Evolutionary conservation across 768 basidiomycete species (phyloP), one percentile per base, ranked within the genome.

Genomic region (Amanita brunnescens): DNA sequence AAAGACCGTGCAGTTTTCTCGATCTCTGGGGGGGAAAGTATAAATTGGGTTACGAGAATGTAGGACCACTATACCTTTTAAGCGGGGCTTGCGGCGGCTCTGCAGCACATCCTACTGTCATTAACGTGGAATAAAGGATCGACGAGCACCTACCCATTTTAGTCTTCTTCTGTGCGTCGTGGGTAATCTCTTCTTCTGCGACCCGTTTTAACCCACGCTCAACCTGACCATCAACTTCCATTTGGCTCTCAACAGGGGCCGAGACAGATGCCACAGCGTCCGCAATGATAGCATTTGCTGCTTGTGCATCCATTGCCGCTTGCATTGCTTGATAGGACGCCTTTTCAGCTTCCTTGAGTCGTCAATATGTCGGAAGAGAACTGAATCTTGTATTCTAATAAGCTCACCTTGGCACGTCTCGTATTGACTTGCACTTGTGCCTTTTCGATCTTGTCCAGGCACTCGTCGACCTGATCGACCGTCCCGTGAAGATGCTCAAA

Each of bases 1-100:
- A 53, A 98, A 89, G 3, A 98, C 85, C 0, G 92, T 95, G 24
- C 84, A 81, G 58, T 97, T 89, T 70, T 99, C 96, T 41, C 96
- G 91, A 68, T 99, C 96, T 57, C 95, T 94, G 53, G 51, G 39
- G 12, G 12, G 33, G 20, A 45, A 49, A 37, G 26, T 3, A 55
- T 18, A 49, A 48, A 47, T 7, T 45, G 24, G 2, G 30, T 41
- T 12, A 14, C n/a, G 21, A 45, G 49, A 35, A 13, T 18, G 16
- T 14, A 46, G 12, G 26, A 52, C 37, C 49, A 50, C 24, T 49
- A 34, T 39, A 85, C 87, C 87, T 73, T 66, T 87, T 88, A 24
- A 85, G 64, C 6, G 75, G 68, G 1, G 63, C 64, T 9, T 70
- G 63, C 49, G 74, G 75, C 51, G 69, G 59, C 59, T 80, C 78